phyloP scores from a whole-genome alignment of 208 protist genomes.

The Vickermania spadyakhi region DNA sequence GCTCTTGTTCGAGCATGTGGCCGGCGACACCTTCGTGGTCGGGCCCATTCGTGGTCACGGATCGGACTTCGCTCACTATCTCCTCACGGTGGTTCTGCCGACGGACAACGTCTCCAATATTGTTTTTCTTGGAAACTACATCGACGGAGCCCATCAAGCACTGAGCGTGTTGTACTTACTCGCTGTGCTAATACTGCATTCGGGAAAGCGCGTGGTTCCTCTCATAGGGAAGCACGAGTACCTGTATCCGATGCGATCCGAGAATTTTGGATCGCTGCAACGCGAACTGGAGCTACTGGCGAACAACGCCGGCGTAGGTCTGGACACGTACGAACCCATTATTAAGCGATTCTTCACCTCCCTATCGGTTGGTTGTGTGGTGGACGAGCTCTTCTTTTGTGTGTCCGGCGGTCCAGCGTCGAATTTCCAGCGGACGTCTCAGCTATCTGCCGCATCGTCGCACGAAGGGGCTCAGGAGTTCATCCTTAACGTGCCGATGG shows the following conservation, averaged over 20 bases:
- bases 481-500: constrained; percentile 70
- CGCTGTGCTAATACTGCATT: constrained; percentile 40
- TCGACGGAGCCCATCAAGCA: constrained; percentile 69
- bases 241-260: constrained; percentile 51
- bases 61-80: constrained; percentile 51
- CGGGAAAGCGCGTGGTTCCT: constrained; percentile 26
- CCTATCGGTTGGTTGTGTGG: constrained; percentile 54
- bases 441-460: constrained; percentile 23
- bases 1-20: constrained; percentile 22
- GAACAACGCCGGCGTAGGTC: constrained; percentile 11
- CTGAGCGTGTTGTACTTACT: constrained; percentile 65
- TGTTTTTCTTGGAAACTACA: constrained; percentile 80
- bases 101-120: constrained; percentile 22
- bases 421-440: constrained; percentile 23
- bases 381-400: constrained; percentile 63
- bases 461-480: constrained; percentile 39
- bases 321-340: constrained; percentile 30
- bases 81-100: constrained; percentile 33
- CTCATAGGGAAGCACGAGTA: constrained; percentile 75
- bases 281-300: constrained; percentile 46
- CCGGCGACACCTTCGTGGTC: constrained; percentile 42
- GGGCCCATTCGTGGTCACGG: constrained; percentile 67
- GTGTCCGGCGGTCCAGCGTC: constrained; percentile 50
- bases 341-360: constrained; percentile 51
- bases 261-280: constrained; percentile 63